A percentile compares a stretch with the other conserved stretches of the same genome.
These are phyloP conservation scores for Hymenoscyphus salicellus DNA, from an alignment of 2,329 filamentous ascomycete genomes.

Conservation along the genomic window DNA sequence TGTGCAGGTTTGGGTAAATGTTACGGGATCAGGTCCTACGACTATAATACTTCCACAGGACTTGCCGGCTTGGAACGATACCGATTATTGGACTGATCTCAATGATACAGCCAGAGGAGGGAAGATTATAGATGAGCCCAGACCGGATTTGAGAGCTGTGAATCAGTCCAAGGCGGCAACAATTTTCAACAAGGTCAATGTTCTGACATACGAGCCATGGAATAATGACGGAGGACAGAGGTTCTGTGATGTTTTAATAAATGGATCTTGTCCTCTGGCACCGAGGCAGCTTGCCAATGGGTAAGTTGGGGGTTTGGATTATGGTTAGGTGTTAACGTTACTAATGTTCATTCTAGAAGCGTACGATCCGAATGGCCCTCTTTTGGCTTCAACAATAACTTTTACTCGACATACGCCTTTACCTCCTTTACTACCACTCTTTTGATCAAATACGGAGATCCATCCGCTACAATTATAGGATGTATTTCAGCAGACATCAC, in stretches of 20 bases:
- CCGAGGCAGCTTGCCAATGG: constrained; percentile 65
- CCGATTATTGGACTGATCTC: constrained; percentile 51
- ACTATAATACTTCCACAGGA: constrained; percentile 43
- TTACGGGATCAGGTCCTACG: constrained; percentile 62
- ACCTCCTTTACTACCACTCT: constrained; percentile 74
- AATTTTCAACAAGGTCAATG: constrained; percentile 66
- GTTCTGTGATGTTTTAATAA: constrained; percentile 67
- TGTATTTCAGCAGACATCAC: constrained; percentile 83
- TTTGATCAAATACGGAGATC: constrained; percentile 71
- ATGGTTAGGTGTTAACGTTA: neutral
- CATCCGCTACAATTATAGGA: constrained; percentile 59
- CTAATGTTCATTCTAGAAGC: constrained; percentile 14
- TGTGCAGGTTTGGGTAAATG: constrained; percentile 86
- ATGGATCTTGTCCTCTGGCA: constrained; percentile 67
- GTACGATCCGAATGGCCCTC: constrained; percentile 47
- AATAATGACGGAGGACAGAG: constrained; percentile 43
- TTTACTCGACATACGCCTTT: constrained; percentile 82
- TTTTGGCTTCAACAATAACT: constrained; percentile 69
- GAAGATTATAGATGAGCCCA: constrained; percentile 67
- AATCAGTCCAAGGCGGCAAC: constrained; percentile 63
- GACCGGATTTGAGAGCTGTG: constrained; percentile 13
- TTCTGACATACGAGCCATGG: constrained; percentile 75
- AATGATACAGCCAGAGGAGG: constrained; percentile 59
- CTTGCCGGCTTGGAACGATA: constrained; percentile 59
- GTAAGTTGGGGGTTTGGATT: constrained; percentile 36